A percentile compares a stretch with the other conserved stretches of the same genome.
phyloP scores from a whole-genome alignment of 345 rosid genomes.

The Ricinus communis region DNA sequence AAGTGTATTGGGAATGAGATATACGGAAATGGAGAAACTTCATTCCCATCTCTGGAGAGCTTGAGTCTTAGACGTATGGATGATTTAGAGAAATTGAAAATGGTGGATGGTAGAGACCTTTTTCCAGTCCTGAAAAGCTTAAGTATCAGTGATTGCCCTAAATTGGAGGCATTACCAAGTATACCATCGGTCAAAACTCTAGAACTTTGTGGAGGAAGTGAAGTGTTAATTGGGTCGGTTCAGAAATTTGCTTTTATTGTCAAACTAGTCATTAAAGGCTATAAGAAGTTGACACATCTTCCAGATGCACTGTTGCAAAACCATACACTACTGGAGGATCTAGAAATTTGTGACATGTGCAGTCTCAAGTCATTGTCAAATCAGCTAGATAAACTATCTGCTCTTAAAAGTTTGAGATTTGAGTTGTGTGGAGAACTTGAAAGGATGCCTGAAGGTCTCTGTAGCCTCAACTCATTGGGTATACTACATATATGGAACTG shows the following conservation, averaged over 20 bases:
- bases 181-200: neutral
- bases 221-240: neutral
- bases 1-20: neutral
- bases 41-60: neutral
- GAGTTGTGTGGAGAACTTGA: neutral
- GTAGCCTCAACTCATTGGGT: neutral
- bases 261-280: neutral
- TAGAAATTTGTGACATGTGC: neutral
- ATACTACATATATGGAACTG: neutral
- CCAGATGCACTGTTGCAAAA: neutral
- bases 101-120: neutral
- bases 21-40: neutral
- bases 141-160: too few species aligned
- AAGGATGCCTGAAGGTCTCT: constrained; percentile 14
- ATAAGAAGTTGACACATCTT: neutral
- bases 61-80: neutral
- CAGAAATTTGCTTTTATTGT: neutral
- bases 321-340: neutral
- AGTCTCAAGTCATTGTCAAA: too few species aligned
- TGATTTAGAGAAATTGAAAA: neutral
- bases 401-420: neutral
- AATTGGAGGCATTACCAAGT: too few species aligned
- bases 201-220: neutral
- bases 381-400: constrained; percentile 10
- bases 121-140: neutral